Percentiles rank a stretch among this genome's conserved stretches.
phyloP scores from a whole-genome alignment of 306 rosid genomes.

The Trifolium pratense region DNA sequence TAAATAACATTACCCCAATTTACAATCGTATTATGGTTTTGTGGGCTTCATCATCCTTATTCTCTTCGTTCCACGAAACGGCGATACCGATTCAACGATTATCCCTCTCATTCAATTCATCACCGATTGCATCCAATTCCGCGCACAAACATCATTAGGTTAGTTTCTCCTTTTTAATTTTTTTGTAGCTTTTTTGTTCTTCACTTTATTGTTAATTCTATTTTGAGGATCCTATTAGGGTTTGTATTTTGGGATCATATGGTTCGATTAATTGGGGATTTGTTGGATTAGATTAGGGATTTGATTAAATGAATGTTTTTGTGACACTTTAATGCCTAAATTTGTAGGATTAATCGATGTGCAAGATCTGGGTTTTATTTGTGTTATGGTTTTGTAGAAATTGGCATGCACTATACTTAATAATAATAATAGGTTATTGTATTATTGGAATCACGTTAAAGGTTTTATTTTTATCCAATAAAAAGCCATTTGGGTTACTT shows the following conservation, averaged over 20 bases:
- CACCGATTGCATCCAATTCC: conserved; percentile 14
- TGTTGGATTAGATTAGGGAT: conserved; percentile 17
- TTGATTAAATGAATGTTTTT: conserved; percentile 1
- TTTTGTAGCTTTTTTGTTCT: not conserved
- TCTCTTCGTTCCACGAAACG: conserved; percentile 15
- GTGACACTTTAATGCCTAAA: not conserved
- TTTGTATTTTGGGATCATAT: conserved; percentile 31
- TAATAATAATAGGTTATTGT: not conserved
- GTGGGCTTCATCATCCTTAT: not conserved
- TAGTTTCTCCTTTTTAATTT: not conserved
- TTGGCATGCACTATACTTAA: not conserved
- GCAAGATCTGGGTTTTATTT: conserved; percentile 25
- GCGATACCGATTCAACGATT: conserved; percentile 37
- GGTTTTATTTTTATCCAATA: not conserved
- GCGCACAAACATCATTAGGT: conserved; percentile 26
- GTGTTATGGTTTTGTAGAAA: not conserved
- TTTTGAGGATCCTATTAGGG: conserved; percentile 20
- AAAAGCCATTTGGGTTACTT: too few relatives aligned
- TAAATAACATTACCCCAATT: conserved; percentile 9
- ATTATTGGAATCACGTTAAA: not conserved
- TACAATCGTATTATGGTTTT: conserved; percentile 19
- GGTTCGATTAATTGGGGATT: conserved; percentile 5
- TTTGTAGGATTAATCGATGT: not conserved
- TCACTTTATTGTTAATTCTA: not conserved
- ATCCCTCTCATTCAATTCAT: conserved; percentile 6